phyloP scores from a whole-genome alignment of 139 green algal genomes.

The Volvox reticuliferus region DNA sequence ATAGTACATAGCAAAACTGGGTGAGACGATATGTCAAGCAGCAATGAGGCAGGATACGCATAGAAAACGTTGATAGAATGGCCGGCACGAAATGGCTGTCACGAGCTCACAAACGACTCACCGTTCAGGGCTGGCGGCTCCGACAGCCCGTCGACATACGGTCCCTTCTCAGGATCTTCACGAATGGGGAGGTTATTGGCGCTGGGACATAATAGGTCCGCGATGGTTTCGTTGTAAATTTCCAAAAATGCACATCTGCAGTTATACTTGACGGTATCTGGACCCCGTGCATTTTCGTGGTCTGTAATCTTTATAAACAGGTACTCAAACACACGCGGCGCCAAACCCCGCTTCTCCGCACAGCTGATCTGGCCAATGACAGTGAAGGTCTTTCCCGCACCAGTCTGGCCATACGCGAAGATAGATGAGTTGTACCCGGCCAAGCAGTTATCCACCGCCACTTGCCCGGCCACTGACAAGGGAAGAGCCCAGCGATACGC shows the following conservation, averaged over 20 bases:
- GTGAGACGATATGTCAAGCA: too few relatives aligned
- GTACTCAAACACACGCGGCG: slow-evolving; percentile 86
- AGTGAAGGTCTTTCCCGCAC: slow-evolving; percentile 84
- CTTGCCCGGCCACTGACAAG: slow-evolving; percentile 69
- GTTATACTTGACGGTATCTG: slow-evolving; percentile 41
- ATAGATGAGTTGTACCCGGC: slow-evolving; percentile 84
- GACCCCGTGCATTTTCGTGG: slow-evolving; percentile 59
- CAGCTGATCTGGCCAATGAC: slow-evolving; percentile 70
- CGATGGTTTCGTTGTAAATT: slow-evolving; percentile 98
- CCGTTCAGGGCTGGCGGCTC: slow-evolving; percentile 82
- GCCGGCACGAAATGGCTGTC: too few relatives aligned
- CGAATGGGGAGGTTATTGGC: slow-evolving; percentile 73
- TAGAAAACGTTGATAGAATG: too few relatives aligned
- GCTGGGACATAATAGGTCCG: slow-evolving; percentile 81
- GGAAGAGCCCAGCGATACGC: not conserved
- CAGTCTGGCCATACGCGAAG: slow-evolving; percentile 89
- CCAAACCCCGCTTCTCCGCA: slow-evolving; percentile 77
- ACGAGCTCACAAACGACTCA: slow-evolving; percentile 44
- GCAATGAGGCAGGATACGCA: too few relatives aligned
- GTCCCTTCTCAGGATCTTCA: slow-evolving; percentile 82
- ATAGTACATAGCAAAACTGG: too few relatives aligned
- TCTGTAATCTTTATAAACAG: slow-evolving; percentile 82
- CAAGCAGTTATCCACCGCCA: slow-evolving; percentile 83
- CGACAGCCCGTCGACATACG: slow-evolving; percentile 88
- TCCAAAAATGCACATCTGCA: slow-evolving; percentile 78